Conservation (phyloP, 352 stramenopile species). For the Pythium guiyangense region DNA sequence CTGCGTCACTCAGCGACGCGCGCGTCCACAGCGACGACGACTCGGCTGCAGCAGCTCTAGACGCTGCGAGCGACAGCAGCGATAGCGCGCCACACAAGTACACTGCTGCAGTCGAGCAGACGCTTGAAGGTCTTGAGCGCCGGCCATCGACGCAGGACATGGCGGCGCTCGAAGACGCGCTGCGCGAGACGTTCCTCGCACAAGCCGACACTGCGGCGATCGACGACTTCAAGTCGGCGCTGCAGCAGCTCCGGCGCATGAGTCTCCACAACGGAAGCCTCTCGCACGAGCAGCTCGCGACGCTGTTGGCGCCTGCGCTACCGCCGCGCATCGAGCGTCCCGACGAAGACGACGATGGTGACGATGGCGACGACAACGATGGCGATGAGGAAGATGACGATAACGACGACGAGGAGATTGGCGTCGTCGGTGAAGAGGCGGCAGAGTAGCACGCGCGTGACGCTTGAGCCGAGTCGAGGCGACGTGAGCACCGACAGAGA, state of each 20-base stretch:
- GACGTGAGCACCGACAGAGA: not conserved
- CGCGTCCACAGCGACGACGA: constrained; percentile 6
- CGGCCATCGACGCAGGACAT: constrained; percentile 23
- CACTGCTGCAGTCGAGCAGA: constrained; percentile 33
- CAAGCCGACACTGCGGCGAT: constrained; percentile 54
- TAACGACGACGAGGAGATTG: constrained; percentile 14
- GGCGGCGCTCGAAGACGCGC: constrained; percentile 49
- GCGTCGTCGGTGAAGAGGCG: not conserved
- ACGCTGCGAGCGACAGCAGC: not conserved
- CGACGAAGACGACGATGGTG: constrained; percentile 8
- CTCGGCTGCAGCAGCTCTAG: not conserved
- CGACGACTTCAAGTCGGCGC: constrained; percentile 63
- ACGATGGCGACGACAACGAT: constrained; percentile 24
- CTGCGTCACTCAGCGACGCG: not conserved
- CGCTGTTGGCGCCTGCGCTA: not conserved
- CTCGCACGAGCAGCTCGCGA: constrained; percentile 13
- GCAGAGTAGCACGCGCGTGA: not conserved
- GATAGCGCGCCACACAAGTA: constrained; percentile 19
- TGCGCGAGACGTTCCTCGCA: constrained; percentile 61
- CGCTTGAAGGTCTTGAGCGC: constrained; percentile 8
- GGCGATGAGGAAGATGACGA: constrained; percentile 27
- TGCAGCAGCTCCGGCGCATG: constrained; percentile 54
- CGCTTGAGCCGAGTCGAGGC: too few relatives aligned
- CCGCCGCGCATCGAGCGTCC: not conserved
- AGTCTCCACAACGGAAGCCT: constrained; percentile 16